Conservation (phyloP, 1,139 yeast genomes). For the Geotrichum restrictum region DNA sequence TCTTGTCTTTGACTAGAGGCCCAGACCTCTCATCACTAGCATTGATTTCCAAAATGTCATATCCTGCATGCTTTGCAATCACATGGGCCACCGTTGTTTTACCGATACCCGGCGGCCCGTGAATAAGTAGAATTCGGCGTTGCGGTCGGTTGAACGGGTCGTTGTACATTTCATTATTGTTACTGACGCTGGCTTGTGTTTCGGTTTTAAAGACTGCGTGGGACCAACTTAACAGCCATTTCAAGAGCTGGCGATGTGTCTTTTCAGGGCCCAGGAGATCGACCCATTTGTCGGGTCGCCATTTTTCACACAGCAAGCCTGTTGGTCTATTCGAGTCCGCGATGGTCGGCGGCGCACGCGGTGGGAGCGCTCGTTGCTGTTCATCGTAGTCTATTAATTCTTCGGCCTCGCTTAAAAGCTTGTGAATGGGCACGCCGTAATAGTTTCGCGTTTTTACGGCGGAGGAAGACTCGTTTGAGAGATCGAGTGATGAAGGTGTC, state of each 20-base stretch:
- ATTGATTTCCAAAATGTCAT: conserved; percentile 75
- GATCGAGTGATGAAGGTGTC: background rate
- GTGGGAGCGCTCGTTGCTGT: background rate
- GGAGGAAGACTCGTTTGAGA: background rate
- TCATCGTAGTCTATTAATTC: conserved; percentile 8
- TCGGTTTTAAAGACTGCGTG: conserved; percentile 49
- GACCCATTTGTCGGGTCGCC: conserved; percentile 68
- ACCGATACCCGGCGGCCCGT: conserved; percentile 96
- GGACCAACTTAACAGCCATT: conserved; percentile 84
- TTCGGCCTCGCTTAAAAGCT: conserved; percentile 25
- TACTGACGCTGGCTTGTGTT: conserved; percentile 12
- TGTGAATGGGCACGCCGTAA: conserved; percentile 36
- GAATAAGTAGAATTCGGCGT: conserved; percentile 65
- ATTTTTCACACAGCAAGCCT: conserved; percentile 52
- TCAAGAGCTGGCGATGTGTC: conserved; percentile 63
- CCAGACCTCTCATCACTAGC: conserved; percentile 84
- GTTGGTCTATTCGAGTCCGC: background rate
- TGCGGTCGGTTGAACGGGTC: conserved; percentile 70
- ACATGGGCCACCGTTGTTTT: conserved; percentile 88
- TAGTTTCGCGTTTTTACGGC: conserved; percentile 22
- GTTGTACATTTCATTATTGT: conserved; percentile 19
- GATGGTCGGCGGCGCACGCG: background rate
- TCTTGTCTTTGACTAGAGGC: conserved; percentile 52
- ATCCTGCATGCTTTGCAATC: conserved; percentile 78
- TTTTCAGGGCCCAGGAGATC: conserved; percentile 79